Evolutionary conservation across 495 filamentous ascomycete genomes (phyloP).

Genomic region (Talaromyces proteolyticus): DNA sequence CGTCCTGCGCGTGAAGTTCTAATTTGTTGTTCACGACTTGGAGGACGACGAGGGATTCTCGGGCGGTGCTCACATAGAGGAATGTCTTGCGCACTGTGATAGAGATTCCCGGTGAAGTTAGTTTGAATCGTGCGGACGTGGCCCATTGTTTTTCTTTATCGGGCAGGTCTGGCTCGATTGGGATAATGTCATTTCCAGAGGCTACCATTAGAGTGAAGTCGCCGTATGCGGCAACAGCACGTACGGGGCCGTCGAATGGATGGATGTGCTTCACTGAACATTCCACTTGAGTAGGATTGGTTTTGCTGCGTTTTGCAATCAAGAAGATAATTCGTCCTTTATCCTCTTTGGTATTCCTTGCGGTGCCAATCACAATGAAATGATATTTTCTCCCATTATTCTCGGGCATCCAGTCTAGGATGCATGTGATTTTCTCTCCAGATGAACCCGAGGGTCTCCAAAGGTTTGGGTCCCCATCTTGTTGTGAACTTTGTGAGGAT

Average conservation of each 20-base stretch:
- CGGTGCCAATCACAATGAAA: slow-evolving; percentile 39
- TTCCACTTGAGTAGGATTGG: slow-evolving; percentile 21
- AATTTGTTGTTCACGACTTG: slow-evolving; percentile 25
- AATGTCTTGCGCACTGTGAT: slow-evolving; percentile 32
- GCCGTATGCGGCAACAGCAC: slow-evolving; percentile 35
- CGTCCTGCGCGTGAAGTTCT: slow-evolving; percentile 25
- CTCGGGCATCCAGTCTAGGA: slow-evolving; percentile 42
- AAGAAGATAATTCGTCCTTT: slow-evolving; percentile 32
- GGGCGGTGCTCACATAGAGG: slow-evolving; percentile 38
- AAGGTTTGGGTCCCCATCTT: slow-evolving; percentile 3
- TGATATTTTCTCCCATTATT: slow-evolving; percentile 37
- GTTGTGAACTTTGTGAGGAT: not conserved
- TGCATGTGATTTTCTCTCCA: slow-evolving; percentile 44
- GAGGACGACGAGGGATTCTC: slow-evolving; percentile 34
- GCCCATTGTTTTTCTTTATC: slow-evolving; percentile 22
- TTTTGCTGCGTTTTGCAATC: slow-evolving; percentile 20
- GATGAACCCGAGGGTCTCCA: slow-evolving; percentile 28
- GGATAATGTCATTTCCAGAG: slow-evolving; percentile 28
- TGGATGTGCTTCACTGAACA: slow-evolving; percentile 33
- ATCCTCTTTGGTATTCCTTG: slow-evolving; percentile 18
- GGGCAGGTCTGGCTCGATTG: slow-evolving; percentile 24
- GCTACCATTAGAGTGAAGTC: slow-evolving; percentile 33
- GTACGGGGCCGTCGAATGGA: slow-evolving; percentile 28
- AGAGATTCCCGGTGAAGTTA: slow-evolving; percentile 36
- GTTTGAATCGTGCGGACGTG: slow-evolving; percentile 18